These are phyloP conservation scores for Aspergillus fructus DNA, from an alignment of 2,329 filamentous ascomycete genomes.

Conservation along the genomic window DNA sequence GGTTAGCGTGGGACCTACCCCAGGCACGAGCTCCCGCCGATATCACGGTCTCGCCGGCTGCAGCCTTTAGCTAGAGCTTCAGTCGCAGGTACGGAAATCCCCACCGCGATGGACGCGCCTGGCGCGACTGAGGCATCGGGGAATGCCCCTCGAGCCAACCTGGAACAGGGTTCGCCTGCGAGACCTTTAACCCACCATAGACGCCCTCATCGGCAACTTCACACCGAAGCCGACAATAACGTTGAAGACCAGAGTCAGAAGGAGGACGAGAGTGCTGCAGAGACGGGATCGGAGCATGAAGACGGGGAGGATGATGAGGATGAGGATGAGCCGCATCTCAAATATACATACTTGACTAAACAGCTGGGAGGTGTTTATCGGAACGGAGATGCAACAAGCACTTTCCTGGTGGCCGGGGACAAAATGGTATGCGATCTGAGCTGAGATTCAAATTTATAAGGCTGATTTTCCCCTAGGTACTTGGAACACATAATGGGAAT, in stretches of 20 bases:
- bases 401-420: conserved; percentile 86
- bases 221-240: conserved; percentile 10
- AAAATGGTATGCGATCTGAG: conserved; percentile 73
- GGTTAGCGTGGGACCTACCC: conserved; percentile 12
- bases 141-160: conserved; percentile 21
- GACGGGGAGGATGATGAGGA: conserved; percentile 72
- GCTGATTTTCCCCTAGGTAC: conserved; percentile 60
- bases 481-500: conserved; percentile 95
- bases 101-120: conserved; percentile 40
- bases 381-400: conserved; percentile 91
- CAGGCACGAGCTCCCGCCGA: conserved; percentile 14
- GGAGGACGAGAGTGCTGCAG: conserved; percentile 23
- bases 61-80: conserved; percentile 15
- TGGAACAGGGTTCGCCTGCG: conserved; percentile 18
- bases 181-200: conserved; percentile 2
- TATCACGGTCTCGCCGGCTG: conserved; percentile 12
- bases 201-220: conserved; percentile 4
- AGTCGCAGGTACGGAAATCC: conserved; percentile 24
- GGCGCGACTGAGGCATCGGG: conserved; percentile 31
- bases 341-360: conserved; percentile 84
- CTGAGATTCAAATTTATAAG: conserved; percentile 10
- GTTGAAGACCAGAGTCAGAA: conserved; percentile 22
- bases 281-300: conserved; percentile 44
- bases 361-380: conserved; percentile 79
- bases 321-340: conserved; percentile 90